Evolutionary conservation across 2,329 filamentous ascomycete species (phyloP), one percentile per base, ranked within the genome.

Genomic region (Aspergillus ochraceus): DNA sequence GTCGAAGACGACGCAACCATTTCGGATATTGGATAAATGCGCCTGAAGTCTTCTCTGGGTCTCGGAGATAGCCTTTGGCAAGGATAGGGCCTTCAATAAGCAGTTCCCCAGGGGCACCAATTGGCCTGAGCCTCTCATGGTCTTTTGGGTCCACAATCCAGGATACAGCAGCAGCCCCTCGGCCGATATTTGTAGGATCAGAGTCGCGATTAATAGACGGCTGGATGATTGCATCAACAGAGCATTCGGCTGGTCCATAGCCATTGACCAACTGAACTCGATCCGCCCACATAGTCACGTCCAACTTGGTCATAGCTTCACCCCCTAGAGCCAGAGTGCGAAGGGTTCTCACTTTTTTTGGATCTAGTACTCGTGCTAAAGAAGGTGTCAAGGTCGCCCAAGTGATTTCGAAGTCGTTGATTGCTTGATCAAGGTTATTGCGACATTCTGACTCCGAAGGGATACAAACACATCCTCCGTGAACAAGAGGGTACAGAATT

Each of bases 301-400:
- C 51, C 19, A 52, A 52, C 51, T 64, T 63, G 22, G 57, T 55
- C 12, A 55, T 20, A 10, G 53, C 30, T 26, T 80, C 77, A 24
- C 78, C 77, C 29, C 71, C 74, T 12, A 73, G 64, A 3, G 74
- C 70, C 2, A 80, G 61, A 2, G 70, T 75, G 54, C 77, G 74
- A 45, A 80, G 61, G 14, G 67, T 62, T 63, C 32, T 74, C 62
- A 50, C 11, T 11, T 20, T 29, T 6, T 26, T 10, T 17, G 52
- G 52, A 17, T 46, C 39, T 8, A 66, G 51, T 22, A 58, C 47
- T 9, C 72, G 63, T 0, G 84, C 84, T n/a, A 88, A 76, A 0
- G 83, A 77, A 0, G 84, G 81, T 0, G 86, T 88, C 70, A 87
- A 79, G 66, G 84, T 82, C 1, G 78, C 80, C 79, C 78, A 81